Percentiles rank a stretch among this genome's conserved stretches.
These are phyloP conservation scores for Pythium monospermum DNA, from an alignment of 352 stramenopile species.

Conservation along the genomic window DNA sequence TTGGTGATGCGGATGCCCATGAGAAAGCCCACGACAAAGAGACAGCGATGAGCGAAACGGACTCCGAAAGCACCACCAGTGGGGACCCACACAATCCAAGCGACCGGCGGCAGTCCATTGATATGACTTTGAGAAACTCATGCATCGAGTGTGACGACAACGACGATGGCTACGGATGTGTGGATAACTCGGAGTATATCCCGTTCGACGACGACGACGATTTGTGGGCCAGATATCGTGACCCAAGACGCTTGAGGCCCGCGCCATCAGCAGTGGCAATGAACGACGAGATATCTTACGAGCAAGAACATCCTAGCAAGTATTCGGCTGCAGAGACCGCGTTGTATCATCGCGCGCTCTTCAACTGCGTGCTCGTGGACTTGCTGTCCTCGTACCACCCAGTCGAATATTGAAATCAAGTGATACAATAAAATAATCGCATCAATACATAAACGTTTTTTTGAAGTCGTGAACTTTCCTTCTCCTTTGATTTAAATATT, in stretches of 20 bases:
- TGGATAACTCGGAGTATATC: conserved; percentile 19
- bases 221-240: background rate
- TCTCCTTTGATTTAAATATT: too few relatives aligned
- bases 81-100: conserved; percentile 2
- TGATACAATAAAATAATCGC: too few relatives aligned
- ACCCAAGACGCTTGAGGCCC: background rate
- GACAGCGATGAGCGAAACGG: conserved; percentile 20
- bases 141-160: conserved; percentile 1
- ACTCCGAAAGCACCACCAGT: conserved; percentile 23
- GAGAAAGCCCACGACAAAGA: conserved; percentile 1
- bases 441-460: too few relatives aligned
- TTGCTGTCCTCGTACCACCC: conserved; percentile 6
- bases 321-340: background rate
- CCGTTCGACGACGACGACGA: conserved; percentile 19
- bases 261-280: background rate
- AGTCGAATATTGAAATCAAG: too few relatives aligned
- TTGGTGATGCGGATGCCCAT: too few relatives aligned
- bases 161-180: background rate
- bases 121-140: conserved; percentile 12
- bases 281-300: background rate
- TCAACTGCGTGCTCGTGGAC: conserved; percentile 15
- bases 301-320: background rate
- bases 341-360: conserved; percentile 6
- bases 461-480: too few relatives aligned
- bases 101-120: background rate